Percentiles rank a stretch among this genome's conserved stretches.
These are phyloP conservation scores for Plasmodium reichenowi DNA, from an alignment of 169 alveolate genomes.

Conservation along the genomic window DNA sequence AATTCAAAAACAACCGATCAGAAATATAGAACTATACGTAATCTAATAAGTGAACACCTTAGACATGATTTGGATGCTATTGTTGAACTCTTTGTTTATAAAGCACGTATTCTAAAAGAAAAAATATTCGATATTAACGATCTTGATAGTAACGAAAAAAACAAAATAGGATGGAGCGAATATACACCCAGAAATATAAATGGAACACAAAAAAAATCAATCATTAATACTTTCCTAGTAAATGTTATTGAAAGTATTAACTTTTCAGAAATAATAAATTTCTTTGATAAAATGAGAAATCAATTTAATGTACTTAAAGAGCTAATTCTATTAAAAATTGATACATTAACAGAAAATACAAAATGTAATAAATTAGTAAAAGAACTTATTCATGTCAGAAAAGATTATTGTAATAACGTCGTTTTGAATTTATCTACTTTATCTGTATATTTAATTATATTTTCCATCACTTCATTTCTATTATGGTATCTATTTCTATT, in stretches of 20 bases:
- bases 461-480: constrained; percentile 17
- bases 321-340: constrained; percentile 1
- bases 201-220: not conserved
- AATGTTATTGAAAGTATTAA: constrained; percentile 28
- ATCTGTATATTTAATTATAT: constrained; percentile 8
- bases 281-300: constrained; percentile 5
- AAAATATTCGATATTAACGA: constrained; percentile 33
- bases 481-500: constrained; percentile 58
- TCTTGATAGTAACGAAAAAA: constrained; percentile 6
- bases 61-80: constrained; percentile 3
- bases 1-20: constrained; percentile 4
- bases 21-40: constrained; percentile 1
- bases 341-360: not conserved
- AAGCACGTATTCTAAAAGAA: constrained; percentile 15
- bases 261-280: constrained; percentile 4
- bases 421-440: constrained; percentile 11
- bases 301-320: constrained; percentile 3
- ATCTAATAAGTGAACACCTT: not conserved
- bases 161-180: constrained; percentile 30
- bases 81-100: constrained; percentile 4
- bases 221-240: constrained; percentile 11
- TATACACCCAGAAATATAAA: constrained; percentile 21
- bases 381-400: not conserved
- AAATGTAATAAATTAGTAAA: constrained; percentile 26
- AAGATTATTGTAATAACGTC: constrained; percentile 18